These are phyloP conservation scores for Solanum arcanum DNA, from an alignment of 257 asterid genomes.

Conservation along the genomic window DNA sequence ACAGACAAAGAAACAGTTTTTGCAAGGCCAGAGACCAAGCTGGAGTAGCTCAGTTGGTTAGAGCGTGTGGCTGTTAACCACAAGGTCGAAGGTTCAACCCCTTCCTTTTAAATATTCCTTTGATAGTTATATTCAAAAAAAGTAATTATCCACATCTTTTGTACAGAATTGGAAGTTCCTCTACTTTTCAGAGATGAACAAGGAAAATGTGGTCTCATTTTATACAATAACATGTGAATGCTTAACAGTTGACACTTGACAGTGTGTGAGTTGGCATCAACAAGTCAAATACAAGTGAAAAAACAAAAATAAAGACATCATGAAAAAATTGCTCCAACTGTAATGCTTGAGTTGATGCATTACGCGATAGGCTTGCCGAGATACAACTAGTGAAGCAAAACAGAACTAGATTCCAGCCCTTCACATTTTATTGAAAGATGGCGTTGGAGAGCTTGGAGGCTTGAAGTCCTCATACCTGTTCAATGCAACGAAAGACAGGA, in stretches of 20 bases:
- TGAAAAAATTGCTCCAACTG: neutral
- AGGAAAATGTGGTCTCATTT: neutral
- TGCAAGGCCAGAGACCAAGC: neutral
- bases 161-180: neutral
- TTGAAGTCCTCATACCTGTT: conserved; percentile 75
- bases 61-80: conserved; percentile 31
- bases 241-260: neutral
- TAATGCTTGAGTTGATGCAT: neutral
- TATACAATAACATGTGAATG: neutral
- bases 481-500: neutral
- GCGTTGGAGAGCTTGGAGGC: conserved; percentile 67
- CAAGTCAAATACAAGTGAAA: neutral
- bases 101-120: neutral
- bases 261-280: neutral
- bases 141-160: neutral
- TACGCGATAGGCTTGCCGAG: neutral
- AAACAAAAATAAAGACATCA: neutral
- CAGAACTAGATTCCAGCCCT: neutral
- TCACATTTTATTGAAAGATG: conserved; percentile 32
- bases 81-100: conserved; percentile 29
- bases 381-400: neutral
- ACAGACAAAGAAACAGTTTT: too few species aligned
- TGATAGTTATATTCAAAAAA: neutral
- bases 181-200: neutral
- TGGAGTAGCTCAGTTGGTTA: conserved; percentile 16